Base-by-base conservation (phyloP, 192 early-diverging fungal genomes). In the Backusella parvicylindrica region DNA sequence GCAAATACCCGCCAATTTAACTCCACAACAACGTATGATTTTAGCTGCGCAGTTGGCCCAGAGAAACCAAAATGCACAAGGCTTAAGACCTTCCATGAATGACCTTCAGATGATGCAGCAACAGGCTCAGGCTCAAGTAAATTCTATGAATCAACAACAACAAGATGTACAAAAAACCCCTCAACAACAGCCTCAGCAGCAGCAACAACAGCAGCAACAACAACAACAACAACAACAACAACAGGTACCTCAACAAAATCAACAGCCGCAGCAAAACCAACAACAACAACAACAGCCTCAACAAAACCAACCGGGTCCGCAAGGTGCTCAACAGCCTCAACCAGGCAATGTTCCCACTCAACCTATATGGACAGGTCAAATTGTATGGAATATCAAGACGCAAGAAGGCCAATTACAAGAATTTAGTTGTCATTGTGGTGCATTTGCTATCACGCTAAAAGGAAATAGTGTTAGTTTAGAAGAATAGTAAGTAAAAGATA, bases 401-500 rank as follows among this genome's bases (percentile, higher is more conserved):
- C 72, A 75, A 11, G 73, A 77, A n/a, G 75, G 75, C 12, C 43
- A 70, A n/a, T 41, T 71, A 16, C 65, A 75, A 56, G 81, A 83
- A 65, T 83, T 76, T 30, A 79, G 77, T 28, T 83, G 77, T 56
- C 77, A 79, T 32, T 83, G 81, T 50, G 77, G 70, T 12, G 81
- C 81, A 30, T 83, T 74, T 71, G 74, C 81, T 15, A 65, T 82
- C 43, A 71, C 81, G 35, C 26, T 75, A n/a, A 66, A 71, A 37
- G 75, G 77, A 30, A 64, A 41, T 32, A 76, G 33, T 70, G 67
- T 79, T 63, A 49, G 70, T 23, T 21, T 74, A 11, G 81, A 79
- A 26, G 81, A 79, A 67, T 83, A 79, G 81, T 83, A 79, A 77
- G 81, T 78, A 23, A 26, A 30, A n/a, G n/a, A n/a, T n/a, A n/a